Conservation (phyloP, 495 filamentous ascomycete genomes). For the Daldinia bambusicola region DNA sequence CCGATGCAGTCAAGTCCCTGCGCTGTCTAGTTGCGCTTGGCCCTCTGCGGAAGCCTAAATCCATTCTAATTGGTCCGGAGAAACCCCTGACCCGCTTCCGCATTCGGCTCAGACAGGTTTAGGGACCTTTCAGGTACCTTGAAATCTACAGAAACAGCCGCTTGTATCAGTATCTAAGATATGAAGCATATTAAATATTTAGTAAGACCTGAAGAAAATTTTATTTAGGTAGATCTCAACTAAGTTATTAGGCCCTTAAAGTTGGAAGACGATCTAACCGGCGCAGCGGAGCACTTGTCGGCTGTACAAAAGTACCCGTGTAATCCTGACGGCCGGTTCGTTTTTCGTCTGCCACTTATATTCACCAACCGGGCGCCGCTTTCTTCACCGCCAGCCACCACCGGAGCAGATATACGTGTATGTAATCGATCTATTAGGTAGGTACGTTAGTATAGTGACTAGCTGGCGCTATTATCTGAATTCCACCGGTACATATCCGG, state of each 20-base stretch:
- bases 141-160: not conserved
- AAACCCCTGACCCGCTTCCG: conserved; percentile 48
- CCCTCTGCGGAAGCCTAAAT: conserved; percentile 17
- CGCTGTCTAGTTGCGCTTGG: conserved; percentile 31
- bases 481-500: not conserved
- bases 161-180: not conserved
- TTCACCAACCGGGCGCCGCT: not conserved
- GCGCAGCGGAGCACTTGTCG: not conserved
- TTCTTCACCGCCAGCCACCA: not conserved
- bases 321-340: not conserved
- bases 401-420: not conserved
- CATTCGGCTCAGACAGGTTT: conserved; percentile 36
- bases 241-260: no score
- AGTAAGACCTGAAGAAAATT: not conserved
- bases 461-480: not conserved
- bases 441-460: not conserved
- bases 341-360: conserved; percentile 2
- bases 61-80: conserved; percentile 46
- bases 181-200: not conserved
- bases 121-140: not conserved
- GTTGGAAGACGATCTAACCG: not conserved
- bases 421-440: not conserved
- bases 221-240: not conserved
- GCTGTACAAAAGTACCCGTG: not conserved
- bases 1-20: conserved; percentile 47